Evolutionary conservation across 306 rosid species (phyloP).

Genomic region (Cucurbita ficifolia): DNA sequence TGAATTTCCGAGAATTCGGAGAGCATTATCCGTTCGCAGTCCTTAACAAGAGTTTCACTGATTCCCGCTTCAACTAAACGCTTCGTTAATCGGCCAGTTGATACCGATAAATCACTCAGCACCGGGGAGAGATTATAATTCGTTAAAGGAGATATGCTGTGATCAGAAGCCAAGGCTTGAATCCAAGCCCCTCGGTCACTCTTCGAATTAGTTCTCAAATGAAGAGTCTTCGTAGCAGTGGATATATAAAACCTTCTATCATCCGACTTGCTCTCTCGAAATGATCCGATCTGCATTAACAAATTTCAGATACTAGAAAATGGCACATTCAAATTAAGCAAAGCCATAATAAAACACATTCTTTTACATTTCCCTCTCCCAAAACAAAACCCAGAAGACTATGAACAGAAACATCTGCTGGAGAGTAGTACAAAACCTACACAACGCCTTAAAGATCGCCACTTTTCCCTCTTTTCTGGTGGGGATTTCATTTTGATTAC

Average conservation of each 20-base stretch:
- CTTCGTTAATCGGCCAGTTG: slow-evolving; percentile 55
- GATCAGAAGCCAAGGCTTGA: slow-evolving; percentile 70
- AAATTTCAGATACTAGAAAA: background rate
- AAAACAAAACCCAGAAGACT: background rate
- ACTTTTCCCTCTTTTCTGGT: background rate
- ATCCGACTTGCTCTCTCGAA: slow-evolving; percentile 89
- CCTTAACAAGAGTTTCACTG: slow-evolving; percentile 45
- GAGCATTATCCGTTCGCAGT: slow-evolving; percentile 82
- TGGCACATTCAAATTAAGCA: background rate
- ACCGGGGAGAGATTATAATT: slow-evolving; percentile 32
- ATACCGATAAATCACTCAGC: slow-evolving; percentile 44
- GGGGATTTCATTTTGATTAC: background rate
- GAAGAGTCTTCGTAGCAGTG: slow-evolving; percentile 93
- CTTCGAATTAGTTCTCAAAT: slow-evolving; percentile 76
- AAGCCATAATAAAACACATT: background rate
- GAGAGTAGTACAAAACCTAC: background rate
- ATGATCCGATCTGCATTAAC: slow-evolving; percentile 7
- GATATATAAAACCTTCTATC: slow-evolving; percentile 63
- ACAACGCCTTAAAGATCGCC: background rate
- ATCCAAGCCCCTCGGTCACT: slow-evolving; percentile 80
- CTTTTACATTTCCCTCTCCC: background rate
- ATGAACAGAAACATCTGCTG: background rate
- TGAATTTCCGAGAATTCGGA: slow-evolving; percentile 60
- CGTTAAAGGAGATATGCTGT: slow-evolving; percentile 37
- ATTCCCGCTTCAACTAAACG: slow-evolving; percentile 68